Evolutionary conservation across 495 filamentous ascomycete genomes (phyloP), one percentile per base, ranked within the genome.

Genomic region (Beverwykella pulmonaria): DNA sequence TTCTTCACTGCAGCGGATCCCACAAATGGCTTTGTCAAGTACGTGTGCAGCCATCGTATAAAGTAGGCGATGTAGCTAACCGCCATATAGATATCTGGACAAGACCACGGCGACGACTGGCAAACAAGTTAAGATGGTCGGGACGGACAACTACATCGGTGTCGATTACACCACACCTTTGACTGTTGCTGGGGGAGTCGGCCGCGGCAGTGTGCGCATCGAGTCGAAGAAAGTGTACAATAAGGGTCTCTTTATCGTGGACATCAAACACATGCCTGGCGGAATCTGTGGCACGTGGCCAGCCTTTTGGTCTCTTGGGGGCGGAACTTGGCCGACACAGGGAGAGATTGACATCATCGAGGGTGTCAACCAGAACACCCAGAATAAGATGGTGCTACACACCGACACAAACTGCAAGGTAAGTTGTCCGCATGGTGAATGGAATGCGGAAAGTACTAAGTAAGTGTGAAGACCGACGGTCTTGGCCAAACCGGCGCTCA

Each of bases 371-470:
- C 70, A 79, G 34, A 81, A 87, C 53, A 76, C 80, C 0, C 78
- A 82, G 57, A 89, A 93, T 68, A 73, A 81, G 41, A 86, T 95
- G 68, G 87, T 91, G 1, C 81, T 97, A 34, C 93, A 97, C 75
- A 94, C 92, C 0, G 74, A 74, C 9, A 76, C 81, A 14, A 82
- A 83, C n/a, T 95, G 91, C 75, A 77, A 68, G 20, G 54, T 58
- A 58, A 2, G 52, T n/a, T 46, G 5, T 17, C 19, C 2, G 32
- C 3, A 54, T 36, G 52, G n/a, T 8, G 14, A 44, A 44, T 22
- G 8, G 3, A 26, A 7, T 19, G 14, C 19, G 5, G 4, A 1
- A 8, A 36, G 15, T 5, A 55, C 6, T 58, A 32, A 20, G 7
- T 46, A 25, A 1, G 9, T 12, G 1, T 3, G 2, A n/a, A 58